Percentiles rank a stretch among this genome's conserved stretches.
phyloP scores from a whole-genome alignment of 2,329 filamentous ascomycete genomes.

The Alternaria arborescens region DNA sequence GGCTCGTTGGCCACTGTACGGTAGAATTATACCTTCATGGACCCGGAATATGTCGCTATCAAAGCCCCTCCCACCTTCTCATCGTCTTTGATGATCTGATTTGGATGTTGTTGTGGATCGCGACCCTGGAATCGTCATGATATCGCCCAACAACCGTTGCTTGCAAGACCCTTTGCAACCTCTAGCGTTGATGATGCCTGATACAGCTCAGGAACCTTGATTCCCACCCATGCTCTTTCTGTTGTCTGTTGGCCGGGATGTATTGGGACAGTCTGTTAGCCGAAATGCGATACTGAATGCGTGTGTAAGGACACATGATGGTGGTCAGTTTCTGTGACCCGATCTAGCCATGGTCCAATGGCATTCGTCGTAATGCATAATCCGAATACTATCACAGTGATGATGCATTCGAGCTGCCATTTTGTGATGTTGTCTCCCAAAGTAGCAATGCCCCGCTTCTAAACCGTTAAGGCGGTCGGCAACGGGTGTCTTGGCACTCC shows the following conservation, averaged over 20 bases:
- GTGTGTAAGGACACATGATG: not conserved
- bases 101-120: not conserved
- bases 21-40: not conserved
- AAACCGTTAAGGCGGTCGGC: not conserved
- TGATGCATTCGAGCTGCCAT: not conserved
- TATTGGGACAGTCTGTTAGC: too few relatives aligned
- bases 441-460: not conserved
- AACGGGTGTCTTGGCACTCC: constrained; percentile 11
- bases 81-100: not conserved
- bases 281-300: not conserved
- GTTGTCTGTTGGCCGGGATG: not conserved
- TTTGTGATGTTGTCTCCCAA: not conserved
- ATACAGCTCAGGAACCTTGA: not conserved
- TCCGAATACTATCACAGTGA: not conserved
- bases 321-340: not conserved
- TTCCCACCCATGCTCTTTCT: not conserved
- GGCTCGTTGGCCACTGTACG: not conserved
- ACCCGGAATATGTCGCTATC: not conserved
- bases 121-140: not conserved
- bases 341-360: not conserved
- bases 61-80: not conserved
- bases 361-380: not conserved
- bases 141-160: not conserved
- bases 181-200: not conserved
- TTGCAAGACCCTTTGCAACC: not conserved